Evolutionary conservation across 2,329 filamentous ascomycete species (phyloP).

Genomic region (Colletotrichum kahawae): DNA sequence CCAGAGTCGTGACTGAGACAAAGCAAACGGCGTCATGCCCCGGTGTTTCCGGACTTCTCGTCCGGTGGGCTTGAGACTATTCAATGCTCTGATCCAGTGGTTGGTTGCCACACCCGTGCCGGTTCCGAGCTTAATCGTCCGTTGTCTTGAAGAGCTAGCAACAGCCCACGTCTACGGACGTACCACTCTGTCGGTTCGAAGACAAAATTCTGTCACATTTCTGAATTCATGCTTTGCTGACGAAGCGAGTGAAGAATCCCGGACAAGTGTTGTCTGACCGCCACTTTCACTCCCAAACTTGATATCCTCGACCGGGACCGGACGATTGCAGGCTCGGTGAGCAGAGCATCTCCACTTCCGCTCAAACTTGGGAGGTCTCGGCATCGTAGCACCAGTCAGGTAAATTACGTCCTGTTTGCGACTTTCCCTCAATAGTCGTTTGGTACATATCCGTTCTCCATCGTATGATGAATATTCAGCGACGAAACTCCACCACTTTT

Average conservation of each 20-base stretch:
- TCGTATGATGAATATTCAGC: neutral
- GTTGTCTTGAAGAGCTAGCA: neutral
- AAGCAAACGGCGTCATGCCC: conserved; percentile 5
- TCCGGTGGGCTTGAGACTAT: neutral
- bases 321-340: neutral
- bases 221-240: neutral
- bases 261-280: neutral
- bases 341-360: neutral
- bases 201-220: neutral
- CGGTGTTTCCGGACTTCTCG: neutral
- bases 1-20: neutral
- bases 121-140: neutral
- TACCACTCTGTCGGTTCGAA: neutral
- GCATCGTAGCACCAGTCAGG: neutral
- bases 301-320: neutral
- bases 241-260: neutral
- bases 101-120: neutral
- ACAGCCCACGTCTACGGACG: neutral
- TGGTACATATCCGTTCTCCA: neutral
- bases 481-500: neutral
- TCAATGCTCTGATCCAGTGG: neutral
- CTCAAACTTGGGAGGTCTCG: neutral
- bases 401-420: neutral
- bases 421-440: neutral
- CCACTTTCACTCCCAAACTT: neutral